Evolutionary conservation across 2,329 filamentous ascomycete genomes (phyloP), one percentile per base, ranked within the genome.

Genomic region (Claviceps maximensis): DNA sequence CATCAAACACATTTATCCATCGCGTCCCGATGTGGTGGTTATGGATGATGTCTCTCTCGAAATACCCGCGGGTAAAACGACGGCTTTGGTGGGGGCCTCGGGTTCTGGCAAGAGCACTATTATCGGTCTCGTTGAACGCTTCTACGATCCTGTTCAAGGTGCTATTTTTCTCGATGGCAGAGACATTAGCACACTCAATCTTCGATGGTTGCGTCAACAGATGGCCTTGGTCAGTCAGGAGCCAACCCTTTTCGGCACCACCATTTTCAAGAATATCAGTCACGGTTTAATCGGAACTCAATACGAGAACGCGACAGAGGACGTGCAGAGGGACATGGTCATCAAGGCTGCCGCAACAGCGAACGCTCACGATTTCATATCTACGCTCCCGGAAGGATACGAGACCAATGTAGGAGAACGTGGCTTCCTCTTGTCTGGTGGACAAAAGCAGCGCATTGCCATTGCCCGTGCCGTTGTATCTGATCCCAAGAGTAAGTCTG

Each of bases 51-150:
- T 97, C 53, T 86, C 75, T 53, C 78, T 98, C 1, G 68, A 77
- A 1, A 84, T 97, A 40, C 89, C 89, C 1, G 87, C 90, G 3
- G 90, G 91, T 21, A 95, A 95, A 71, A 89, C 87, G 19, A 95
- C 91, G 2, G 93, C 93, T 1, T 74, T 98, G 8, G 93, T 98
- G 6, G 93, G 93, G 54, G 88, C 91, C 0, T 97, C 91, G 12
- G 93, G 91, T 12, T 94, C 87, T 41, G 93, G 93, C 48, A 98
- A 97, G 71, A 91, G 86, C 62, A 97, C 93, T 0, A 90, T 97
- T 56, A 86, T 97, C 29, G 91, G 91, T 13, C 75, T 98, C 21
- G 83, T 97, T 1, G 91, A 97, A 69, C 82, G 93, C 19, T 97
- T 97, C 67, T 98, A 98, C 66, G 82, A 90, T 54, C 91, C 91